Evolutionary conservation across 2,329 filamentous ascomycete species (phyloP).

Genomic region (Xylaria multiplex): DNA sequence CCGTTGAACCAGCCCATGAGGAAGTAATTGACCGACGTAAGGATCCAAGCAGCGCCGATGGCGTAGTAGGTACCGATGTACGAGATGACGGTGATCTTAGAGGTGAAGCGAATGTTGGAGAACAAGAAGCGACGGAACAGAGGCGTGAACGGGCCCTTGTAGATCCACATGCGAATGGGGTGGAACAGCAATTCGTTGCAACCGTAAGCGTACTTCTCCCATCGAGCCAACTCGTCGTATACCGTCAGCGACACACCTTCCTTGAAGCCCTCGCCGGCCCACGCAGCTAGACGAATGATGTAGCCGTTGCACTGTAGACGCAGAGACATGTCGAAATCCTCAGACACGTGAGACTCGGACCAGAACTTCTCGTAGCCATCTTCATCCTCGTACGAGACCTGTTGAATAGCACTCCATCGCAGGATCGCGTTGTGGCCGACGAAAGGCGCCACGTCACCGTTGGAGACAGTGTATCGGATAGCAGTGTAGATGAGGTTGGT

Average conservation of each 20-base stretch:
- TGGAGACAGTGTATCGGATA: conserved; percentile 75
- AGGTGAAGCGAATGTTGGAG: conserved; percentile 70
- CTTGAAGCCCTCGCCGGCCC: conserved; percentile 75
- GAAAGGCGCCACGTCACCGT: conserved; percentile 78
- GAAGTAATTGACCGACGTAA: conserved; percentile 76
- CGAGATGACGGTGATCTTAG: conserved; percentile 76
- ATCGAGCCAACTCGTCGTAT: conserved; percentile 76
- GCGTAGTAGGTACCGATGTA: conserved; percentile 71
- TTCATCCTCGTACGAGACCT: conserved; percentile 64
- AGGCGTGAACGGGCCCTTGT: conserved; percentile 70
- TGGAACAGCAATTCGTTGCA: conserved; percentile 78
- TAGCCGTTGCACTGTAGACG: conserved; percentile 76
- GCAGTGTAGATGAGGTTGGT: conserved; percentile 81
- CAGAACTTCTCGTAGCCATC: conserved; percentile 74
- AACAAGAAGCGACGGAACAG: conserved; percentile 70
- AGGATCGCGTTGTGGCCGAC: conserved; percentile 82
- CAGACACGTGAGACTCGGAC: conserved; percentile 80
- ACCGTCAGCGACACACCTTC: conserved; percentile 79
- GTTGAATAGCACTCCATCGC: conserved; percentile 72
- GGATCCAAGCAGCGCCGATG: conserved; percentile 72
- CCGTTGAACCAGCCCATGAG: conserved; percentile 77
- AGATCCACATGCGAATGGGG: conserved; percentile 70
- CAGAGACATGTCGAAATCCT: conserved; percentile 81
- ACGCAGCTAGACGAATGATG: conserved; percentile 74
- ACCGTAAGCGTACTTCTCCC: conserved; percentile 79